Evolutionary conservation across 441 rosid genomes (phyloP), one percentile per base, ranked within the genome.

Genomic region (Francoa sonchifolia): DNA sequence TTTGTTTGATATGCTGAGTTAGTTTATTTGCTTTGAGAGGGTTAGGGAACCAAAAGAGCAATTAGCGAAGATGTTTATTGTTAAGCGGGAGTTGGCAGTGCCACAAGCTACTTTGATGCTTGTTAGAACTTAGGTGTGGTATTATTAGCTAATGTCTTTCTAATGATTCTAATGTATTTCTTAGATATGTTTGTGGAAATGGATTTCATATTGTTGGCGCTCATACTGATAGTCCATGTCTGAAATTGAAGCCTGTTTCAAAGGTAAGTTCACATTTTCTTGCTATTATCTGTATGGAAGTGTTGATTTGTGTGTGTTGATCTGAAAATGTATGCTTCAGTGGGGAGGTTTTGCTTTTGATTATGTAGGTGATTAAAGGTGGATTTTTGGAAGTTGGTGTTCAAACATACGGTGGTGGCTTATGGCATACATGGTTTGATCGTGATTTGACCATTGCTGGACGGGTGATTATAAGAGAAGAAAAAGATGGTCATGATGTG

Each of bases 381-480:
- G 92, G 82, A 17, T 92, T 17, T 67, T 65, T 92, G 68, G 90
- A 77, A 69, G 86, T 81, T 52, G 99, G 95, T 37, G 94, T 92
- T 44, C 99, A 86, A 54, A 63, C 73, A 17, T 90, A 90, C 38
- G 95, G 99, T 54, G 77, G 95, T 58, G 96, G 99, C 3, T 59
- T 90, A 35, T 86, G 95, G 96, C 71, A 90, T 59, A 90, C 96
- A 0, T 90, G 99, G 99, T 86, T 90, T 38, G 96, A 90, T 55
- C 94, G 95, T 39, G 95, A 90, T 74, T 68, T 86, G 88, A 73
- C 95, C 0, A 63, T 83, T 44, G 99, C 95, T 5, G 96, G 99
- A 28, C 73, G 96, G 49, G 90, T 80, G 38, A 75, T 90, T 19
- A 19, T 81, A 8, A 77, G 61, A 63, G 68, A 80, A 42, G 80